Conservation (phyloP, 352 stramenopile genomes). For the Globisporangium paddicum region DNA sequence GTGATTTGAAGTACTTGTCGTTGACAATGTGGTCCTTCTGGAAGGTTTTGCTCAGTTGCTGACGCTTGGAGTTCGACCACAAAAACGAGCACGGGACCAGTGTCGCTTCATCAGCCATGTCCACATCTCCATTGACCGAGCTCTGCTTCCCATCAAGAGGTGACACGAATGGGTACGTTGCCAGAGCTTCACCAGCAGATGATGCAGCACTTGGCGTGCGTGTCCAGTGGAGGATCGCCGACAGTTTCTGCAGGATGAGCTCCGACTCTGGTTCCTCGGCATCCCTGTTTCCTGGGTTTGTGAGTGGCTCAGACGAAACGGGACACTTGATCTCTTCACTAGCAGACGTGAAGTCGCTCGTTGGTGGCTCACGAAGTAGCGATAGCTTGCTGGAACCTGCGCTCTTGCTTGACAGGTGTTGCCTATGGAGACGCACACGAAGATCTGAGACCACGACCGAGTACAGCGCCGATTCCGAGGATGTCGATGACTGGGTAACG, state of each 20-base stretch:
- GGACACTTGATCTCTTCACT: slow-evolving; percentile 46
- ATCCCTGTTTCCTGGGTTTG: slow-evolving; percentile 18
- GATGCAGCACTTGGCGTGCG: slow-evolving; percentile 10
- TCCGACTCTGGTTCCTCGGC: slow-evolving; percentile 59
- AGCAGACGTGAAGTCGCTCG: slow-evolving; percentile 11
- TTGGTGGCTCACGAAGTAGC: slow-evolving; percentile 48
- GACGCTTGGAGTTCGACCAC: slow-evolving; percentile 51
- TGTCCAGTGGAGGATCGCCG: slow-evolving; percentile 53
- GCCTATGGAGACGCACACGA: slow-evolving; percentile 20
- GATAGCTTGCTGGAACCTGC: slow-evolving; percentile 17
- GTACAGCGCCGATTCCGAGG: slow-evolving; percentile 15
- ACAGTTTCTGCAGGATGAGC: slow-evolving; percentile 49
- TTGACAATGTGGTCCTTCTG: slow-evolving; percentile 64
- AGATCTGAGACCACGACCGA: slow-evolving; percentile 39
- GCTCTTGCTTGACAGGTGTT: background rate
- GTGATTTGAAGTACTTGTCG: slow-evolving; percentile 23
- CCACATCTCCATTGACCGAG: background rate
- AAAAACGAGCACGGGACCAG: slow-evolving; percentile 37
- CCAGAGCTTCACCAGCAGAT: background rate
- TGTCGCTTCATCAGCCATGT: slow-evolving; percentile 3
- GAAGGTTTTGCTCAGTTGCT: slow-evolving; percentile 27
- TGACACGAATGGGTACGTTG: slow-evolving; percentile 26
- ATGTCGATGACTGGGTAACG: background rate
- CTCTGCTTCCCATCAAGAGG: background rate
- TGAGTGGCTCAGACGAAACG: slow-evolving; percentile 39